Base-by-base conservation (phyloP, 176 grass and related monocot genomes). In the Bromus sterilis region DNA sequence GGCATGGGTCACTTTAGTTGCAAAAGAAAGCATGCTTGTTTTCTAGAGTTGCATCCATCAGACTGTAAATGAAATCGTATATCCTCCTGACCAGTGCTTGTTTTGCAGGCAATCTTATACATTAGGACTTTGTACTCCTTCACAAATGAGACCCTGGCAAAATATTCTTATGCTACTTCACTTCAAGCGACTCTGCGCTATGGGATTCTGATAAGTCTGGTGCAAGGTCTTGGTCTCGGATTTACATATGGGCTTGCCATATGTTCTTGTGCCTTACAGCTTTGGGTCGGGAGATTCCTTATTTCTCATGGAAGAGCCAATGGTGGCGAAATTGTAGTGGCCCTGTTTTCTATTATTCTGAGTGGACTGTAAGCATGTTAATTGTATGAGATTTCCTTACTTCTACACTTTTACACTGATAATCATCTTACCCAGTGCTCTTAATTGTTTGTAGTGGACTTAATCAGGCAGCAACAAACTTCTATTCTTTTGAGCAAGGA, bases 211-310 rank as follows among this genome's bases (percentile, higher is more conserved):
- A 98, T 98, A 71, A 98, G 96, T 78, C 77, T 98, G 69, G 96
- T 95, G 79, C 96, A 98, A 93, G 96, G 93, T 42, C 92, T 98
- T 83, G 96, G 96, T 61, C 96, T 98, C 41, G 96, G 96, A 75
- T 98, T 98, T 87, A 98, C 96, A 24, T 98, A 98, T 86, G 96
- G 96, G 41, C 96, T 98, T 79, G 96, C 96, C 74, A 95, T 98
- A 84, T 98, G 93, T 82, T 98, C 96, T 67, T 98, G 96, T 95
- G 90, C 96, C 59, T 88, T 98, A 56, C 96, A 98, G 84, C 93
- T 98, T 88, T 95, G 96, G 96, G 93, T 95, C 40, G 96, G 96
- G 58, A 93, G 86, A 76, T 86, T 85, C 57, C 87, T 98, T 24
- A 91, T 98, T 72, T 79, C 59, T n/a, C 88, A 88, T 86, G 81